These are phyloP conservation scores for Phytophthora litchii DNA, from an alignment of 352 stramenopile species.

Conservation along the genomic window DNA sequence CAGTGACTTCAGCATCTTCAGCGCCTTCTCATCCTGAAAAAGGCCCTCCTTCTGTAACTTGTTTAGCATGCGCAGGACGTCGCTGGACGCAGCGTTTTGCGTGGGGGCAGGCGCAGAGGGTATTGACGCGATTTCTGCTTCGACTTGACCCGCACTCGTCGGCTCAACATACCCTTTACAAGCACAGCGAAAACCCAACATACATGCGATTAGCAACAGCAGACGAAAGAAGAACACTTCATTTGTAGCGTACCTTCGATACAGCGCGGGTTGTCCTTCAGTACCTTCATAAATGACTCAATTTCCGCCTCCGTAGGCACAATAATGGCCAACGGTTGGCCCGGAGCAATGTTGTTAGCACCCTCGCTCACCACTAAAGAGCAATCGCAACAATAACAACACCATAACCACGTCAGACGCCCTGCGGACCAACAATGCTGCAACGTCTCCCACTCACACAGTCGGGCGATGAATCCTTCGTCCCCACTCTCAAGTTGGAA, in stretches of 20 bases:
- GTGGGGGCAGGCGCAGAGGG: conserved; percentile 18
- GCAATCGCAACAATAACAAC: conserved; percentile 1
- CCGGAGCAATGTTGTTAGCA: conserved; percentile 54
- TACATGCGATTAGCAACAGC: neutral
- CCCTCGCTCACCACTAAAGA: conserved; percentile 68
- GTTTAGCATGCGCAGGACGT: conserved; percentile 75
- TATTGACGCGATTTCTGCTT: conserved; percentile 19
- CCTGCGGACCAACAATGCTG: neutral
- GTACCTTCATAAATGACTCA: conserved; percentile 58
- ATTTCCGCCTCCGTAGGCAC: conserved; percentile 70
- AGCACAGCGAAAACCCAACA: conserved; percentile 1
- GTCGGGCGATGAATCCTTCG: conserved; percentile 77
- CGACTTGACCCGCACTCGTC: conserved; percentile 12
- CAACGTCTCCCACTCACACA: conserved; percentile 49
- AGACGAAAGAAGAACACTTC: neutral
- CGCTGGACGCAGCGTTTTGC: conserved; percentile 53
- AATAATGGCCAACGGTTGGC: conserved; percentile 81
- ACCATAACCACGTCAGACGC: conserved; percentile 9
- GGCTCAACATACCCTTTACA: conserved; percentile 45
- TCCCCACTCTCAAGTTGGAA: conserved; percentile 84
- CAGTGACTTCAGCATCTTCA: conserved; percentile 86
- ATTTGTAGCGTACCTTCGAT: conserved; percentile 57
- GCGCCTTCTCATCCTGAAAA: conserved; percentile 64
- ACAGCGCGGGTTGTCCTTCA: conserved; percentile 58
- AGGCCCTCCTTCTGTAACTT: conserved; percentile 83